Evolutionary conservation across 1,139 yeast genomes (phyloP), one percentile per base, ranked within the genome.

Genomic region (Hyphopichia khmerensis): DNA sequence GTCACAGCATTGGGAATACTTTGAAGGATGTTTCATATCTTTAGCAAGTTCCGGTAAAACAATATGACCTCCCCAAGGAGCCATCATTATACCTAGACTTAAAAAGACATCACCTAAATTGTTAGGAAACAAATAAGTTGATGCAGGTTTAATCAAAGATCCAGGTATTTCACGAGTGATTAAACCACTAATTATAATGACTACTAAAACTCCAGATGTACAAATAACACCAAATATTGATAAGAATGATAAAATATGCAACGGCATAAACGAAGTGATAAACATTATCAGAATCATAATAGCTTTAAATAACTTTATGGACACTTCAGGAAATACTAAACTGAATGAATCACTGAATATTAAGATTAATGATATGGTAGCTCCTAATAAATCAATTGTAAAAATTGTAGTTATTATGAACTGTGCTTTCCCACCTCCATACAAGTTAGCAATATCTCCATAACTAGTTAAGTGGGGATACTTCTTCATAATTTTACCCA

Each of bases 21-120:
- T 71, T n/a, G 48, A 36, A 2, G 93, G 91, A 53, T 84, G 91
- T 55, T 89, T 78, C 95, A 87, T 87, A 60, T 87, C 96, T 37
- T 84, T 73, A 60, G 82, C 84, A 40, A 87, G 69, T 55, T 86
- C 88, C 1, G 95, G 95, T 52, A 86, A 86, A 17, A 87, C 87
- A 1, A 95, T 90, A 60, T 87, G 95, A 3, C 95, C 96, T 48
- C 95, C 95, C 87, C 93, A 87, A 14, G 93, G 91, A 8, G 95
- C 87, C 84, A 87, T 84, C 51, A 86, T 77, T 35, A 87, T 75
- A 5, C 95, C 95, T 48, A 86, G 72, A 4, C 89, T 75, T 31
- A 86, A 66, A 23, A 87, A 71, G 4, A 83, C 71, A 35, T 73
- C 66, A 27, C 63, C 62, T 50, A 70, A 59, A 35, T 73, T 69